Base-by-base conservation (phyloP, 1,284 basidiomycete genomes). In the Ceratobasidium papillatum region DNA sequence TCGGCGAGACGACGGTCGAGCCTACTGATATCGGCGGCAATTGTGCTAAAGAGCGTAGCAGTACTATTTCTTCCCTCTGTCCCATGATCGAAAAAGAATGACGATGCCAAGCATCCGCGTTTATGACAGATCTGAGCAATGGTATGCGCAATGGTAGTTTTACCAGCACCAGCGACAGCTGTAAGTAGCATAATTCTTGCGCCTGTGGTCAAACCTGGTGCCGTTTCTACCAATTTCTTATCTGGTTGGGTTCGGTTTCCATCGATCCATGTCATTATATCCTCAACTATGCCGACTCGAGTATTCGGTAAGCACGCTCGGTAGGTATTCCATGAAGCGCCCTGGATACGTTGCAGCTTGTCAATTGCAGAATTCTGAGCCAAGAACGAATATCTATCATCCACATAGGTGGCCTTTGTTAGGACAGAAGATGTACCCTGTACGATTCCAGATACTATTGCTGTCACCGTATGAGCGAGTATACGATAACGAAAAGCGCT, bases 71-170 rank as follows among this genome's bases (percentile, higher is more conserved):
- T 27, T 49, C 47, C 71, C 7, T 34, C 58, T 22, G 34, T 34
- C 14, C 22, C 47, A 2, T 36, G 41, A 36, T 73, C 36, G 32
- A 62, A 36, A 11, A 41, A 62, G 59, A 62, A 62, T 17, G 76
- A 78, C 2, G 79, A 76, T 7, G 58, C 73, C 9, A 73, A 45
- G 3, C 34, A 14, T 4, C 36, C 41, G 19, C 41, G n/a, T n/a
- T 51, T 17, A 12, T 3, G 11, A 4, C 22, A 51, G 22, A 8
- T 56, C 9, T 62, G 8, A n/a, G 58, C 58, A 8, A 73, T 14
- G 2, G 58, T 49, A 36, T 73, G 56, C 1, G 71, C 58, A 34
- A 73, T 49, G 3, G 71, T 36, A 11, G 52, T 49, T 45, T 73
- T 73, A 4, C 49, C 49, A 51, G 49, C 49, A 9, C 49, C 49